Evolutionary conservation across 768 basidiomycete genomes (phyloP).

Genomic region (Pleurotus sapidus): DNA sequence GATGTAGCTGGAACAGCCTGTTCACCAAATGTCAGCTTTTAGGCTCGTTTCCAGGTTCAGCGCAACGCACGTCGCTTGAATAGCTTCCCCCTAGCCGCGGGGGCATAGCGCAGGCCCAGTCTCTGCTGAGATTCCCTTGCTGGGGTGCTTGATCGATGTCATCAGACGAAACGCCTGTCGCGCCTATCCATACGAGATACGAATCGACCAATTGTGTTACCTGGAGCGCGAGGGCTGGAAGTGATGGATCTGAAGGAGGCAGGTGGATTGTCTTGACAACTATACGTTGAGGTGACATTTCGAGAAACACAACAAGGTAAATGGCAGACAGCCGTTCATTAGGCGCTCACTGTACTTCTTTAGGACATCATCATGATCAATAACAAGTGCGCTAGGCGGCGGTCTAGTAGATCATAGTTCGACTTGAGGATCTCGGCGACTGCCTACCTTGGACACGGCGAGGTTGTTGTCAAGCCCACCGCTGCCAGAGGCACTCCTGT

Average conservation of each 20-base stretch:
- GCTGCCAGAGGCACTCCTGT: too few species aligned
- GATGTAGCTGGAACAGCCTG: conserved; percentile 50
- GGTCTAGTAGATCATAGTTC: too few species aligned
- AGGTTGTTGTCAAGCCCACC: too few species aligned
- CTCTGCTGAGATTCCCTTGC: conserved; percentile 58
- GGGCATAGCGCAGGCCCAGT: conserved; percentile 88
- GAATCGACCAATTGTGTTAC: conserved; percentile 65
- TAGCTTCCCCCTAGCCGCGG: conserved; percentile 30
- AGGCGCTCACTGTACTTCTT: too few species aligned
- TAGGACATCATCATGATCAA: too few species aligned
- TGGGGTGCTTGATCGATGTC: conserved; percentile 45
- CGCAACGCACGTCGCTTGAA: not conserved
- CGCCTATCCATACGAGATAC: conserved; percentile 83
- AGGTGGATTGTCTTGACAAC: conserved; percentile 48
- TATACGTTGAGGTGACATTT: conserved; percentile 22
- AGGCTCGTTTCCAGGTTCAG: not conserved
- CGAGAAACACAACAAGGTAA: not conserved
- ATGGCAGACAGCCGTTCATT: too few species aligned
- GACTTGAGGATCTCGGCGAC: too few species aligned
- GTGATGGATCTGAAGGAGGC: conserved; percentile 42
- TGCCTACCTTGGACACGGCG: too few species aligned
- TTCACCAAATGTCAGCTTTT: conserved; percentile 8
- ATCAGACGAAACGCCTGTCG: conserved; percentile 43
- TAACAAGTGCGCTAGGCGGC: too few species aligned
- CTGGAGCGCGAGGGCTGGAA: conserved; percentile 63